Evolutionary conservation across 1,139 yeast species (phyloP).

Genomic region (Pneumocystis oryctolagi): DNA sequence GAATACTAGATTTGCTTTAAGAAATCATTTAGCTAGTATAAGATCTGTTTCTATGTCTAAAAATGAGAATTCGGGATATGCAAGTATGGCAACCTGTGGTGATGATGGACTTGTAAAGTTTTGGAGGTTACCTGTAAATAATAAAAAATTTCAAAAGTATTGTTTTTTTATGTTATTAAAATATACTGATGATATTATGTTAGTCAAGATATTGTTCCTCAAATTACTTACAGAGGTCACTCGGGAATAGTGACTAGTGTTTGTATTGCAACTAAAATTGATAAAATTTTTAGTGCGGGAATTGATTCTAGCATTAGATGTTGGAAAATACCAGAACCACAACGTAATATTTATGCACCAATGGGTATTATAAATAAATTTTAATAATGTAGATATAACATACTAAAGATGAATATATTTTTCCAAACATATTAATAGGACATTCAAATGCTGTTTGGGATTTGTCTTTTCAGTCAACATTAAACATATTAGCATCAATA

Average conservation of each 20-base stretch:
- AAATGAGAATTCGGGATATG: background rate
- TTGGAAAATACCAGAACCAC: conserved; percentile 1
- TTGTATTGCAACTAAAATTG: background rate
- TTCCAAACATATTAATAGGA: background rate
- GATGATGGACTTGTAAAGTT: conserved; percentile 1
- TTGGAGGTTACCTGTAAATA: background rate
- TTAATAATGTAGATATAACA: background rate
- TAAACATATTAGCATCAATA: conserved; percentile 1
- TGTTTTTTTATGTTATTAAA: background rate
- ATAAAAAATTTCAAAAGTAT: background rate
- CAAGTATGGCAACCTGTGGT: conserved; percentile 1
- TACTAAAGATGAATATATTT: background rate
- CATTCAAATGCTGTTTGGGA: conserved; percentile 5
- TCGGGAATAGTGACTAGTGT: conserved; percentile 4
- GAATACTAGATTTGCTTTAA: background rate
- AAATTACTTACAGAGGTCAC: conserved; percentile 2
- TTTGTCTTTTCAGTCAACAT: background rate
- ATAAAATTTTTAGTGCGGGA: conserved; percentile 3
- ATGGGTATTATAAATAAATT: background rate
- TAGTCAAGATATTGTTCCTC: background rate
- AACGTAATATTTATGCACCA: conserved; percentile 1
- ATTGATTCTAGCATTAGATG: conserved; percentile 1
- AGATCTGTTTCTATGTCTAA: background rate
- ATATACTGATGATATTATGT: background rate
- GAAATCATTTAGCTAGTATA: background rate